phyloP scores from a whole-genome alignment of 192 early-diverging fungal species.

The Coemansia sp. region DNA sequence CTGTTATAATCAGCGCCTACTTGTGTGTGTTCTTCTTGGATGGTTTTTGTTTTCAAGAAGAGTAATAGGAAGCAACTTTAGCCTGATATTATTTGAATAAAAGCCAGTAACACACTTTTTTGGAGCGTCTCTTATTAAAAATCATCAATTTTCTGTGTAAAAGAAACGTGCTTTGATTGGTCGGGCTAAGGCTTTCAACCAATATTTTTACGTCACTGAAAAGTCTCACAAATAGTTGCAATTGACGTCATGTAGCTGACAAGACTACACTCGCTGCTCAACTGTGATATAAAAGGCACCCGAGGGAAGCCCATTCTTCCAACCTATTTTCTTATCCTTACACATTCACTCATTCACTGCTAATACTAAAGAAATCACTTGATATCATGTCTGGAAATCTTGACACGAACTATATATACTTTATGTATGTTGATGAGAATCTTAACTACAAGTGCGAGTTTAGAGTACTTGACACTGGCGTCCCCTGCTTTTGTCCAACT shows the following conservation, averaged over 20 bases:
- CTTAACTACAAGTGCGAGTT: not conserved
- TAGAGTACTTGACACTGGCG: not conserved
- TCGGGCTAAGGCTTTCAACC: no score
- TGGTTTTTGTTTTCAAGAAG: no score
- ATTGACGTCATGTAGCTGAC: not conserved
- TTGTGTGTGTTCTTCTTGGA: no score
- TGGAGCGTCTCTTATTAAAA: no score
- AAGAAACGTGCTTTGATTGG: no score
- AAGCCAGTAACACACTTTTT: no score
- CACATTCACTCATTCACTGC: not conserved
- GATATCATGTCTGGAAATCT: not conserved
- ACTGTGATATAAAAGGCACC: not conserved
- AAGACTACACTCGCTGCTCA: not conserved
- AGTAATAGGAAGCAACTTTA: no score
- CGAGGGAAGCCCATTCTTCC: not conserved
- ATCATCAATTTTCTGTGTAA: no score
- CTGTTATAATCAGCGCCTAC: no score
- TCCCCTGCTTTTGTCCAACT: not conserved
- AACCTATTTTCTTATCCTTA: not conserved
- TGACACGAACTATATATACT: not conserved
- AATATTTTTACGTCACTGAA: no score
- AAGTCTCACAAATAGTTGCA: not conserved
- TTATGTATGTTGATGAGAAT: not conserved
- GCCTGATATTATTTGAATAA: no score
- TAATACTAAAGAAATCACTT: not conserved